phyloP scores from a whole-genome alignment of 208 protist genomes.

The Phytomonas sp. region DNA sequence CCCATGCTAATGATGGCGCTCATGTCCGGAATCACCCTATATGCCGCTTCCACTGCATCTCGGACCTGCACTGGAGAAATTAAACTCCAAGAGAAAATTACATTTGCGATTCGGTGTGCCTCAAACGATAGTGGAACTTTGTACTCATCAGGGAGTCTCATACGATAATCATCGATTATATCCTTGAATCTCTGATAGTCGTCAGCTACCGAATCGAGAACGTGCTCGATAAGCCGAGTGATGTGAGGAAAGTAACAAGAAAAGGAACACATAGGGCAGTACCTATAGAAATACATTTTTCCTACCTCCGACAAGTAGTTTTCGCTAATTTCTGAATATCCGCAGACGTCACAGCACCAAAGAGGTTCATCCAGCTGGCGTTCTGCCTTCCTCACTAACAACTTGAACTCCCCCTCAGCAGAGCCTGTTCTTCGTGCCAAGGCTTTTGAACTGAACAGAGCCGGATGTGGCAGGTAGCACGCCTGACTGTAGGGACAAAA shows the following conservation, averaged over 20 bases:
- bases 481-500: slow-evolving; percentile 68
- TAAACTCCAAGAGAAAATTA: slow-evolving; percentile 81
- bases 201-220: slow-evolving; percentile 52
- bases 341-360: slow-evolving; percentile 76
- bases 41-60: slow-evolving; percentile 59
- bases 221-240: slow-evolving; percentile 63
- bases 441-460: slow-evolving; percentile 3
- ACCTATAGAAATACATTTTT: slow-evolving; percentile 57
- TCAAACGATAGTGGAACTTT: slow-evolving; percentile 81
- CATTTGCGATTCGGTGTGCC: slow-evolving; percentile 68
- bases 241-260: slow-evolving; percentile 82
- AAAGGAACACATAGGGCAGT: slow-evolving; percentile 65
- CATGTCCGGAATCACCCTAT: slow-evolving; percentile 42
- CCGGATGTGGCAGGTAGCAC: slow-evolving; percentile 68
- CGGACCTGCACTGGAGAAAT: slow-evolving; percentile 56
- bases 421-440: slow-evolving; percentile 7
- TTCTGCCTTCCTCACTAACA: slow-evolving; percentile 30
- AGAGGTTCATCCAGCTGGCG: slow-evolving; percentile 28
- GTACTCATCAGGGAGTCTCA: slow-evolving; percentile 53
- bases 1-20: slow-evolving; percentile 63
- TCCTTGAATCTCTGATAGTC: slow-evolving; percentile 85
- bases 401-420: slow-evolving; percentile 48
- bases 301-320: slow-evolving; percentile 42
- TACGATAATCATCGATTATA: slow-evolving; percentile 62
- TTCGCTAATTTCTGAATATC: slow-evolving; percentile 54